Evolutionary conservation across 345 rosid genomes (phyloP).

Genomic region (Citropsis articulata): DNA sequence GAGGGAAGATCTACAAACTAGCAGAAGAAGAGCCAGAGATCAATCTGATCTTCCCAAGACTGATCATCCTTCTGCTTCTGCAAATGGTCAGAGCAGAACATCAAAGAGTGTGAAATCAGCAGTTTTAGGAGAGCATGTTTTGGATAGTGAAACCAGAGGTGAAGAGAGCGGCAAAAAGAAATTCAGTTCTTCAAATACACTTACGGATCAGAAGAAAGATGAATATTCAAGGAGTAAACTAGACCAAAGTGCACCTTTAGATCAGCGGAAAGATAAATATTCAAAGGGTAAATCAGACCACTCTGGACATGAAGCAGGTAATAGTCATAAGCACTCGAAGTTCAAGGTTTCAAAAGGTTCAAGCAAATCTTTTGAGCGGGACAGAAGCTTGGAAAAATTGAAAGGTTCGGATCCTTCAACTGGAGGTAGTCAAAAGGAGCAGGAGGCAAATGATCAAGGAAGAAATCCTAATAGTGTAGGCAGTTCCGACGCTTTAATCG

Average conservation of each 20-base stretch:
- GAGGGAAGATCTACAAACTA: conserved; percentile 22
- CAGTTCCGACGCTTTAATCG: conserved; percentile 42
- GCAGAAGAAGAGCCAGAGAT: conserved; percentile 36
- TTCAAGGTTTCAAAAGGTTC: conserved; percentile 24
- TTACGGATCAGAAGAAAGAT: conserved; percentile 19
- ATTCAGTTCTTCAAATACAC: conserved; percentile 14
- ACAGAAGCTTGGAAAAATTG: conserved; percentile 26
- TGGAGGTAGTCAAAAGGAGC: conserved; percentile 32
- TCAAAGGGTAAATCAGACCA: conserved; percentile 7
- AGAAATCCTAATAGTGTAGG: conserved; percentile 31
- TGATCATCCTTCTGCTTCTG: conserved; percentile 32
- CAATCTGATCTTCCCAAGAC: conserved; percentile 19
- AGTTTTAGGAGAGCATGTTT: conserved; percentile 16
- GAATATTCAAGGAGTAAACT: conserved; percentile 6
- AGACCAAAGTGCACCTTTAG: not conserved
- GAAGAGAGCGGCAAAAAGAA: conserved; percentile 30
- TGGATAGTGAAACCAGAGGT: conserved; percentile 24
- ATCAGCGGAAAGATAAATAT: not conserved
- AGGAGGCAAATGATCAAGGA: conserved; percentile 21
- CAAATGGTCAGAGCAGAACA: conserved; percentile 24
- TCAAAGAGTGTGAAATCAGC: conserved; percentile 25
- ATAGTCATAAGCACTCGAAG: conserved; percentile 14
- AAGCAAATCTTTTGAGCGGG: conserved; percentile 34
- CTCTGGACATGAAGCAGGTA: conserved; percentile 25
- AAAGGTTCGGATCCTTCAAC: conserved; percentile 26